Conservation (phyloP, 805 yeast genomes). For the Hyphopichia homilentoma region DNA sequence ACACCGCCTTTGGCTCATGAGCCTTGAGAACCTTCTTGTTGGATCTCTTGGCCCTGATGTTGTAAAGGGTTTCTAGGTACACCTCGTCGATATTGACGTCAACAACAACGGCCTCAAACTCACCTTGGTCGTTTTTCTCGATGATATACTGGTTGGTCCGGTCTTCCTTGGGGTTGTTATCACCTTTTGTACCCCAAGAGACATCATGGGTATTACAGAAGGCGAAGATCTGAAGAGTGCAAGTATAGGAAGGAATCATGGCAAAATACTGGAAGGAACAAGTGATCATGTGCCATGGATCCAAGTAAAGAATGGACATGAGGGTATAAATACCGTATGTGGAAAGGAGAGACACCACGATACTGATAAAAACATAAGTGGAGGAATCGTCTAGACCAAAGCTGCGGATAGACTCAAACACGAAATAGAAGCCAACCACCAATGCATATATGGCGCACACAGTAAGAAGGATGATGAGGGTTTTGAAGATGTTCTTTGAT, state of each 20-base stretch:
- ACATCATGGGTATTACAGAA: constrained; percentile 98
- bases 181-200: constrained; percentile 99
- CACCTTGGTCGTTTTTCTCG: constrained; percentile 75
- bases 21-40: constrained; percentile 45
- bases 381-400: constrained; percentile 41
- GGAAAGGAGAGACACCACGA: constrained; percentile 79
- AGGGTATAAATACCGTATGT: constrained; percentile 87
- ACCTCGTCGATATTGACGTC: constrained; percentile 83
- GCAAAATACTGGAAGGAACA: constrained; percentile 85
- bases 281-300: constrained; percentile 94
- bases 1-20: constrained; percentile 20
- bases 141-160: constrained; percentile 79
- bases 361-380: constrained; percentile 59
- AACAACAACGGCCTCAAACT: constrained; percentile 71
- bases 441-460: constrained; percentile 80
- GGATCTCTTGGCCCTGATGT: constrained; percentile 67
- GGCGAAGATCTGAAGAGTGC: constrained; percentile 92
- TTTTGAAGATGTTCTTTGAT: constrained; percentile 71
- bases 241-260: constrained; percentile 86
- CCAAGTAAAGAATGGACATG: constrained; percentile 81
- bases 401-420: constrained; percentile 46
- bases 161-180: constrained; percentile 59
- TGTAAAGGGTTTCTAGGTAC: constrained; percentile 69
- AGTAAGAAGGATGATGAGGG: constrained; percentile 68
- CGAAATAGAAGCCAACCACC: constrained; percentile 78